Percentiles rank a stretch among this genome's conserved stretches.
phyloP scores from a whole-genome alignment of 202 grass and related monocot species.

The Hordeum pubiflorum region DNA sequence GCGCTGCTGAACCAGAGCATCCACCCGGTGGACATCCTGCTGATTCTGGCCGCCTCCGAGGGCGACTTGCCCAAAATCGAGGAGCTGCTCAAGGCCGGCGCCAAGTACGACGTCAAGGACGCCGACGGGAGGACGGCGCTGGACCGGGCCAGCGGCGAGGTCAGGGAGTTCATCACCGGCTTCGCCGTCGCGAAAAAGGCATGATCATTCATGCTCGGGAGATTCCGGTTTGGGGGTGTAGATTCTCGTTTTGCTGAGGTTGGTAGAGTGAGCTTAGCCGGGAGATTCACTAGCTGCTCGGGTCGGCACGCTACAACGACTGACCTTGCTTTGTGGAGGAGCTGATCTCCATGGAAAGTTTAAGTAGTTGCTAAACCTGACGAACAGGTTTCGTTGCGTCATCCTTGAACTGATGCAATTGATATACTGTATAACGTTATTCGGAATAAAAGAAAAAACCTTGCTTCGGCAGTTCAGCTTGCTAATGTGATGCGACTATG shows the following conservation, averaged over 20 bases:
- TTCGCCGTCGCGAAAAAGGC: slow-evolving; percentile 38
- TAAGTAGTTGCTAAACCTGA: neutral
- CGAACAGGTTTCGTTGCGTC: neutral
- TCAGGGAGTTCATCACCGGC: slow-evolving; percentile 56
- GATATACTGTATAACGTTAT: neutral
- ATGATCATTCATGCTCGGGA: neutral
- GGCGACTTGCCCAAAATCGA: slow-evolving; percentile 81
- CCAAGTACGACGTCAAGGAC: slow-evolving; percentile 82
- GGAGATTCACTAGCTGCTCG: slow-evolving; percentile 10
- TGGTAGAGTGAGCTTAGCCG: slow-evolving; percentile 4
- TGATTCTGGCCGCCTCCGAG: slow-evolving; percentile 75
- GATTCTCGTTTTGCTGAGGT: neutral
- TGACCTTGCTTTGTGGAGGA: neutral
- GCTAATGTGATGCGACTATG: neutral
- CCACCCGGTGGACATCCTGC: slow-evolving; percentile 89
- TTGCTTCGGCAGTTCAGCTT: neutral
- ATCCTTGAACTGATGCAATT: neutral
- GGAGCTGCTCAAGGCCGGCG: slow-evolving; percentile 74
- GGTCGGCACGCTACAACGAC: neutral
- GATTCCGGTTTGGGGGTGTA: neutral
- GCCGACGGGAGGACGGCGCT: slow-evolving; percentile 69
- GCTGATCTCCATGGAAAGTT: neutral
- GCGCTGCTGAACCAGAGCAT: slow-evolving; percentile 75
- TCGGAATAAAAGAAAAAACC: neutral
- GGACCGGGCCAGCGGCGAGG: slow-evolving; percentile 57